Percentiles rank a stretch among this genome's conserved stretches.
Conservation (phyloP, 495 filamentous ascomycete genomes). For the Penicillium flavigenum region DNA sequence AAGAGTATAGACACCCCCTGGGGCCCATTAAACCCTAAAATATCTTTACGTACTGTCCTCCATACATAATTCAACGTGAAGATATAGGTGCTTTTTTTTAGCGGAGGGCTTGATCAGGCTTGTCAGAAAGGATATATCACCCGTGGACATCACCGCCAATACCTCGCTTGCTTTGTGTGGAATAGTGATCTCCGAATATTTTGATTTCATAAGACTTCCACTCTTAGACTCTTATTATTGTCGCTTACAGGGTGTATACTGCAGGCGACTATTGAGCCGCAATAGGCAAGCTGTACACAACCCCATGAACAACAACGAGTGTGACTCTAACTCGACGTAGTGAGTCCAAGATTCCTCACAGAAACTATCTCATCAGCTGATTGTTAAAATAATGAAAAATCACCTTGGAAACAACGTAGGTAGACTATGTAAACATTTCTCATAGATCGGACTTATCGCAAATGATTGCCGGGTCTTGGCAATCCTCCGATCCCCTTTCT, state of each 20-base stretch:
- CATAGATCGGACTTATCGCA: conserved; percentile 3
- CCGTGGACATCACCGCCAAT: not conserved
- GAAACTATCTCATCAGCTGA: not conserved
- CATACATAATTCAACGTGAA: too few relatives aligned
- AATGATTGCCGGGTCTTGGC: conserved; percentile 14
- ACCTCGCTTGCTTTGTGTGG: not conserved
- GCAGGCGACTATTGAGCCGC: not conserved
- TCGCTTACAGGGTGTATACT: not conserved
- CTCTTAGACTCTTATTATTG: not conserved
- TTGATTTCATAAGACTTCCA: too few relatives aligned
- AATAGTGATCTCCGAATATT: too few relatives aligned
- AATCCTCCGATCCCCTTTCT: conserved; percentile 13
- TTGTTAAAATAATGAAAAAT: not conserved
- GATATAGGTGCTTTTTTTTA: too few relatives aligned
- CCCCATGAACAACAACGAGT: not conserved
- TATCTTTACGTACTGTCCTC: too few relatives aligned
- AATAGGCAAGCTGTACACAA: not conserved
- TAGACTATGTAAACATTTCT: not conserved
- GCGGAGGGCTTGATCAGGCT: too few relatives aligned
- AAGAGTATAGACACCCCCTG: too few relatives aligned
- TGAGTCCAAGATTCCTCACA: too few relatives aligned
- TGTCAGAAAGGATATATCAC: not conserved
- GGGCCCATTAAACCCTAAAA: too few relatives aligned
- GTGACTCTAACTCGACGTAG: not conserved
- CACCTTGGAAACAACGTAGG: too few relatives aligned